Base-by-base conservation (phyloP, 768 basidiomycete species). In the Leccinum boreale region DNA sequence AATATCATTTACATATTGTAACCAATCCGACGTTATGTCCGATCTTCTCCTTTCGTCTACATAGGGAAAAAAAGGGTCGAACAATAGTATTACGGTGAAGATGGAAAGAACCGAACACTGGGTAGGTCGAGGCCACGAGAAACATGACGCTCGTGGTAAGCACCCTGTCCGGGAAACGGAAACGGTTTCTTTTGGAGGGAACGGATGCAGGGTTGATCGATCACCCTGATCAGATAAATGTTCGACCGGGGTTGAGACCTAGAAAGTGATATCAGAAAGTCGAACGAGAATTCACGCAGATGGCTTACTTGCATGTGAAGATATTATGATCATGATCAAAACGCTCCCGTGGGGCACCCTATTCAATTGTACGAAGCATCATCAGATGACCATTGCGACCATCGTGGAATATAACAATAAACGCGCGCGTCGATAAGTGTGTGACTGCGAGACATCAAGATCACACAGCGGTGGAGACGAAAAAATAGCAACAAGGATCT, bases 241-340 rank as follows among this genome's bases (percentile, higher is more conserved):
- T 39, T 39, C 36, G 36, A 39, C 17, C 17, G 36, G 36, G 17
- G 36, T 39, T 39, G 17, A 39, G 36, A 15, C 39, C 39, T 42
- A 42, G 39, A 19, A 39, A n/a, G 19, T 21, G 44, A 11, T 21
- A 46, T 23, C 21, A 23, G 21, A 46, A 45, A 45, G 19, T 45
- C 12, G 39, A 42, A 19, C 39, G n/a, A 42, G 10, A 42, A 42
- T 42, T 42, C 39, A 21, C 12, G 11, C 19, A 21, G 42, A 44
- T 44, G 42, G 10, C 19, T 19, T 44, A 4, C 42, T 12, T 44
- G n/a, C 26, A 7, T 36, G 45, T 23, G 45, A 36, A 44, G 31
- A 48, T 39, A 23, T 19, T 3, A 10, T 35, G 24, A 17, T 15
- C 82, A 21, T 6, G 19, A 21, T 44, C 42, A 12, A 44, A 44